phyloP scores from a whole-genome alignment of 2,329 filamentous ascomycete genomes.

The Fusarium sp. region DNA sequence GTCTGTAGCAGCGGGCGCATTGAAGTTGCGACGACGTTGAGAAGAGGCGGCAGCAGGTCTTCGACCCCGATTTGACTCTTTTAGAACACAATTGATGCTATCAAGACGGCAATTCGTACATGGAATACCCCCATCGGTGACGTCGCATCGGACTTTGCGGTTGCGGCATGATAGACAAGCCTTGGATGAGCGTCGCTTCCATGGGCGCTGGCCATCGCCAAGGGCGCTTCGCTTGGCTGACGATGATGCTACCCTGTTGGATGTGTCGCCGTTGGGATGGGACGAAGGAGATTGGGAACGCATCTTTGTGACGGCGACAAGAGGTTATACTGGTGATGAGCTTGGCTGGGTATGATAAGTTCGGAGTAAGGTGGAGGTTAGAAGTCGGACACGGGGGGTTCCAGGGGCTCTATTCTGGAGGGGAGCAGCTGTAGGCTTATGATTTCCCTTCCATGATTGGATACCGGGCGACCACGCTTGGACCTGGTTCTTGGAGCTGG shows the following conservation, averaged over 20 bases:
- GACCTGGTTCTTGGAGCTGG: neutral
- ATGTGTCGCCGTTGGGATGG: neutral
- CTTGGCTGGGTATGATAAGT: neutral
- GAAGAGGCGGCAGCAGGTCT: neutral
- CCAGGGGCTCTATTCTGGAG: neutral
- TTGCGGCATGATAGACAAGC: neutral
- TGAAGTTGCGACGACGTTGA: neutral
- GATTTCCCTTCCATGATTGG: neutral
- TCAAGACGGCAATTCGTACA: neutral
- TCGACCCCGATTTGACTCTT: neutral
- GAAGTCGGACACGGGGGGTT: neutral
- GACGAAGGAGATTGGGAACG: neutral
- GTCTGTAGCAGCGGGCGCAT: neutral
- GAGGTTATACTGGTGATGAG: neutral
- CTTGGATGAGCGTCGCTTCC: neutral
- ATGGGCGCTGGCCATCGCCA: neutral
- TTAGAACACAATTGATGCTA: neutral
- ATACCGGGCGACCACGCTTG: neutral
- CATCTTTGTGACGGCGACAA: neutral
- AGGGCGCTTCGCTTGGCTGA: neutral
- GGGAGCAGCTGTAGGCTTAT: neutral
- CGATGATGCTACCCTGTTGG: neutral
- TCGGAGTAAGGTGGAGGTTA: neutral
- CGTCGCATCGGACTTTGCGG: neutral
- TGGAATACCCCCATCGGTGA: neutral